A percentile compares a stretch with the other conserved stretches of the same genome.
These are phyloP conservation scores for Lasiodiplodia sp. DNA, from an alignment of 2,329 filamentous ascomycete genomes.

Conservation along the genomic window DNA sequence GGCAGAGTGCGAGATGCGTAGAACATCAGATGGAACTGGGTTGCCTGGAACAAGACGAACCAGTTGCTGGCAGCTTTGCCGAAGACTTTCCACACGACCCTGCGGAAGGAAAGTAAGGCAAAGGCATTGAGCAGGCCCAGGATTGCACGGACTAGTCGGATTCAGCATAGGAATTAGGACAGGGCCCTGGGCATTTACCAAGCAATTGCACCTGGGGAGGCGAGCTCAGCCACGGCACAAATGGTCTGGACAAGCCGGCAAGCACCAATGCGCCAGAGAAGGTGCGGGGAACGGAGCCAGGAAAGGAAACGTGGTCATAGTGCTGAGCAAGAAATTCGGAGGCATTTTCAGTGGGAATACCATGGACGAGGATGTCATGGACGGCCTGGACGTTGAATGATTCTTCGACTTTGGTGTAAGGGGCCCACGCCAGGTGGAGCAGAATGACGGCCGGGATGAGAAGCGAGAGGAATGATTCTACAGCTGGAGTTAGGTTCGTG, in stretches of 20 bases:
- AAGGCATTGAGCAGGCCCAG: constrained; percentile 79
- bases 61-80: constrained; percentile 75
- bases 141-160: constrained; percentile 69
- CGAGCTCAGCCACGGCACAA: constrained; percentile 65
- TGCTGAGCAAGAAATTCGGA: constrained; percentile 62
- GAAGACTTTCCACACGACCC: constrained; percentile 69
- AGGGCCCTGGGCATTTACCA: constrained; percentile 48
- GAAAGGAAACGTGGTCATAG: constrained; percentile 92
- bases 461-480: constrained; percentile 29
- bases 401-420: constrained; percentile 97
- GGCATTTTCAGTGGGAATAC: constrained; percentile 68
- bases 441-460: constrained; percentile 59
- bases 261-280: constrained; percentile 84
- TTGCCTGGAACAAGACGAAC: constrained; percentile 79
- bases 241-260: constrained; percentile 73
- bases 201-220: constrained; percentile 64
- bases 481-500: neutral
- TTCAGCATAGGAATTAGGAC: neutral
- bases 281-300: constrained; percentile 88
- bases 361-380: constrained; percentile 87
- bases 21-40: constrained; percentile 92
- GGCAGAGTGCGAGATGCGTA: constrained; percentile 91
- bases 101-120: constrained; percentile 71
- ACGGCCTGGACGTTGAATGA: constrained; percentile 96
- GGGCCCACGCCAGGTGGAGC: constrained; percentile 75